Percentiles rank a stretch among this genome's conserved stretches.
phyloP scores from a whole-genome alignment of 176 grass and related monocot species.

The Pontederia paniculata region DNA sequence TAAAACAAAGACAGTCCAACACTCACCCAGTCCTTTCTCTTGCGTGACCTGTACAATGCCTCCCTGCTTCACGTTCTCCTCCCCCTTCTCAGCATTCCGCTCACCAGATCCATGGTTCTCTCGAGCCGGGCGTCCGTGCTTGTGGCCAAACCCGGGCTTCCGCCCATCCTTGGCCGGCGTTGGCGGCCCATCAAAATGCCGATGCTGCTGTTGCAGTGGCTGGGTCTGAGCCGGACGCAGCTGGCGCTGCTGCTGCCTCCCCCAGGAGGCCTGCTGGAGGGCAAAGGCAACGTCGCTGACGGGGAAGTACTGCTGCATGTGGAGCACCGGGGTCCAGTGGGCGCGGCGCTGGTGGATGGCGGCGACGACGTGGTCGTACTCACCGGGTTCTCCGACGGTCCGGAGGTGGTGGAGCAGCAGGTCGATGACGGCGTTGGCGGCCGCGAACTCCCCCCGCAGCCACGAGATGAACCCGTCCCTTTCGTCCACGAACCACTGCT shows the following conservation, averaged over 20 bases:
- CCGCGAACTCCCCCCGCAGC: slow-evolving; percentile 85
- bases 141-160: slow-evolving; percentile 21
- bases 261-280: slow-evolving; percentile 60
- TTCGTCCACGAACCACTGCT: slow-evolving; percentile 46
- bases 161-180: slow-evolving; percentile 22
- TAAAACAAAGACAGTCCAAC: not conserved
- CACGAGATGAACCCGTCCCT: slow-evolving; percentile 83
- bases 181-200: slow-evolving; percentile 10
- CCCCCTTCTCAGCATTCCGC: slow-evolving; percentile 1
- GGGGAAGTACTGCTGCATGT: slow-evolving; percentile 93
- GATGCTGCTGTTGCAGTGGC: slow-evolving; percentile 18
- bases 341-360: slow-evolving; percentile 60
- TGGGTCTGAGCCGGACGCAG: slow-evolving; percentile 25
- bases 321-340: slow-evolving; percentile 73
- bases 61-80: not conserved
- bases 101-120: slow-evolving; percentile 4
- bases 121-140: slow-evolving; percentile 13
- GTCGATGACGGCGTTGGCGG: slow-evolving; percentile 84
- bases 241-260: slow-evolving; percentile 27
- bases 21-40: not conserved
- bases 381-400: slow-evolving; percentile 37
- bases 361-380: slow-evolving; percentile 57
- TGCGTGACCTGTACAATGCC: not conserved
- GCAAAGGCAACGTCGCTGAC: slow-evolving; percentile 54
- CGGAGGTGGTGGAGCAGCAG: slow-evolving; percentile 60